Evolutionary conservation across 257 asterid genomes (phyloP), one percentile per base, ranked within the genome.

Genomic region (Jasminum sambac): DNA sequence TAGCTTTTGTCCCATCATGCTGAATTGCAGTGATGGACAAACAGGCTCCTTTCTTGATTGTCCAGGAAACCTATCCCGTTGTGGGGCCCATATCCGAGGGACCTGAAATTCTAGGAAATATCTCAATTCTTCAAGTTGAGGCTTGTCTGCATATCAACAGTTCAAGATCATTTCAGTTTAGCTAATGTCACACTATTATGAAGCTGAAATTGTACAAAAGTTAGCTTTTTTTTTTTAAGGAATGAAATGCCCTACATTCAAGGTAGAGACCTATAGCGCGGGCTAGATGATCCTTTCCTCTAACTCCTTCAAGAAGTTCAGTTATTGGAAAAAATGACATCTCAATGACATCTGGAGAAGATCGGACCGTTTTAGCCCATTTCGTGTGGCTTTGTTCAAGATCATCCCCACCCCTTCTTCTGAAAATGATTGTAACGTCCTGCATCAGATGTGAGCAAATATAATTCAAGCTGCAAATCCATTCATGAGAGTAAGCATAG

Each of bases 351-450:
- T 89, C 96, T 25, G 96, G 97, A 37, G 95, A 86, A 41, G 92
- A 89, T 69, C 75, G 77, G 36, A 91, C 87, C 0, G 97, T 87
- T 77, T 72, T 81, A 6, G 78, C 93, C 97, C 96, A 89, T 43
- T 82, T 89, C 64, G 72, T 74, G 81, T 91, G 96, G 86, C 84
- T 85, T 80, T 85, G 96, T 76, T 91, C 96, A 72, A 91, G 84
- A 83, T 89, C 96, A 75, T 89, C 97, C 73, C 96, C 97, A 73
- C 97, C 96, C 69, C 92, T 88, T 82, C 97, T 80, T 84, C 96
- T 79, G 80, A 89, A 91, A 74, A 89, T 91, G 69, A 87, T 89
- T 0, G 97, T 91, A 42, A 87, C 84, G 76, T 91, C 97, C 97
- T 91, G 84, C 82, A 87, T 62, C 34, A 71, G 71, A 70, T 64